These are phyloP conservation scores for Lepraria neglecta DNA, from an alignment of 495 filamentous ascomycete species.

Conservation along the genomic window DNA sequence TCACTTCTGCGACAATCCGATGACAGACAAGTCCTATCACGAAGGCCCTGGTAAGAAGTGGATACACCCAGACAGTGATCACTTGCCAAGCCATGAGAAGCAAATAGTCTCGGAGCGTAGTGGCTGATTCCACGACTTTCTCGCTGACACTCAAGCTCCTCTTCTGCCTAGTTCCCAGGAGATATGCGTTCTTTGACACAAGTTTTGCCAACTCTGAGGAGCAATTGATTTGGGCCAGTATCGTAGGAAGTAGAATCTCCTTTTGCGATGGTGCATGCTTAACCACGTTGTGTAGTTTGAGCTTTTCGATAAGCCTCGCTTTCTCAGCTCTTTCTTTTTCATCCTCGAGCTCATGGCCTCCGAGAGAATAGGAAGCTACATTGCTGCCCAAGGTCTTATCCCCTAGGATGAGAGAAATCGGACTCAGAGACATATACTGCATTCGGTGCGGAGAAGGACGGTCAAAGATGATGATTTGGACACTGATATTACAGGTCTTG, in stretches of 20 bases:
- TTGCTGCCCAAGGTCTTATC: conserved; percentile 51
- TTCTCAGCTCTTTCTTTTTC: conserved; percentile 54
- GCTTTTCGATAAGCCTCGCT: conserved; percentile 70
- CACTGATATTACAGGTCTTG: conserved; percentile 49
- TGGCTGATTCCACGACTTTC: conserved; percentile 88
- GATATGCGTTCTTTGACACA: conserved; percentile 77
- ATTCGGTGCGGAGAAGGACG: conserved; percentile 79
- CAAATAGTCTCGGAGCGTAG: conserved; percentile 69
- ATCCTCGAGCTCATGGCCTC: conserved; percentile 40
- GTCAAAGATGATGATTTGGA: conserved; percentile 86
- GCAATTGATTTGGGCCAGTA: conserved; percentile 95
- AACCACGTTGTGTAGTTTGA: conserved; percentile 79
- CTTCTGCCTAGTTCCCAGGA: conserved; percentile 73
- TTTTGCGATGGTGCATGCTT: conserved; percentile 71
- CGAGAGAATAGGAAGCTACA: conserved; percentile 30
- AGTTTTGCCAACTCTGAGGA: conserved; percentile 79
- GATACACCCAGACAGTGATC: conserved; percentile 69
- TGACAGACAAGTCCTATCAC: conserved; percentile 73
- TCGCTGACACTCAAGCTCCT: conserved; percentile 88
- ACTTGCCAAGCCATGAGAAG: conserved; percentile 63
- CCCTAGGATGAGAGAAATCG: conserved; percentile 79
- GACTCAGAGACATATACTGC: conserved; percentile 91
- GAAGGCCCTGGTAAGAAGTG: conserved; percentile 65
- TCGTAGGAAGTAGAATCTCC: conserved; percentile 69
- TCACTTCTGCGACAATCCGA: conserved; percentile 70